Evolutionary conservation across 1,139 yeast species (phyloP), one percentile per base, ranked within the genome.

Genomic region (Saccharomycopsis hybrid): DNA sequence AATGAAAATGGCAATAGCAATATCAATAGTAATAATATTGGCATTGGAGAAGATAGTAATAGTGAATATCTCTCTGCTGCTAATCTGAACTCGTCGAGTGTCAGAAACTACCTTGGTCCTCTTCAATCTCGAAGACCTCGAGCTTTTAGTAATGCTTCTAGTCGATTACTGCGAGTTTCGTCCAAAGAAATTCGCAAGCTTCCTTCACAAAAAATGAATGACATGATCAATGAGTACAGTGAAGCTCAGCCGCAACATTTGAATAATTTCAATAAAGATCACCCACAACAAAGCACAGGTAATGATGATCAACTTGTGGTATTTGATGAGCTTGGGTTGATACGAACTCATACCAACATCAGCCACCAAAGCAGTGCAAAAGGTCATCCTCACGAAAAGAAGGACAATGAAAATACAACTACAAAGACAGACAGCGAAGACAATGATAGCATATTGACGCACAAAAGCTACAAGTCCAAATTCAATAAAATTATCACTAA

Each of bases 191-290:
- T n/a, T n/a, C n/a, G n/a, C n/a, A n/a, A n/a, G n/a, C n/a, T n/a
- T n/a, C 75, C 72, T 35, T 65, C 82, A 0, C 80, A 81, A 58
- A 77, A 69, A 44, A 72, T 80, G 48, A 58, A 65, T n/a, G 85
- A 80, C 59, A 74, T 83, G 38, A 79, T 82, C 46, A 68, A 75
- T 52, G 84, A 80, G 54, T 83, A 80, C 59, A 77, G 82, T 2
- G 79, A 77, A 55, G 48, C 41, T 8, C 4, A n/a, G n/a, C n/a
- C n/a, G n/a, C n/a, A n/a, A n/a, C n/a, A n/a, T n/a, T n/a, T n/a
- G n/a, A n/a, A n/a, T n/a, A n/a, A 36, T 5, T 36, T 8, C 24
- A n/a, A 36, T 11, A 8, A 36, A 4, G 9, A 31, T 7, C 4
- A 8, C 35, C 35, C 11, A 11, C 9, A 41, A 18, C 13, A 43